Conservation (phyloP, 164 flowering plant species). For the Chimonanthus praecox region DNA sequence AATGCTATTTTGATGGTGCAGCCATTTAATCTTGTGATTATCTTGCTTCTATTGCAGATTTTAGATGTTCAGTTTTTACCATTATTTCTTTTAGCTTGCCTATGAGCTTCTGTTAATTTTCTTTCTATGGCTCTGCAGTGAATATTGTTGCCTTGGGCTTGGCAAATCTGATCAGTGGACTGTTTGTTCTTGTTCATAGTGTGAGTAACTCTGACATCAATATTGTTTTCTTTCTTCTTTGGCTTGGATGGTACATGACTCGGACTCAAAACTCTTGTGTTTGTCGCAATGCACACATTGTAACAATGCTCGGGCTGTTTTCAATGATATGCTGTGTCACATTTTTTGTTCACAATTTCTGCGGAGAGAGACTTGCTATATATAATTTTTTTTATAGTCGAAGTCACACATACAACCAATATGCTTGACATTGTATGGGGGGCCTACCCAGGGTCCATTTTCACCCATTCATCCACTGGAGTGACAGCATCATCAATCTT, state of each 20-base stretch:
- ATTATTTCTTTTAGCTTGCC: background rate
- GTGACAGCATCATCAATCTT: no score
- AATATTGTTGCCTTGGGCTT: conserved; percentile 48
- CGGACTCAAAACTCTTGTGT: background rate
- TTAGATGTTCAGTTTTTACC: no score
- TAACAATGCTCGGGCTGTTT: background rate
- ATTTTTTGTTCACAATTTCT: no score
- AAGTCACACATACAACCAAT: no score
- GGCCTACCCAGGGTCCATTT: no score
- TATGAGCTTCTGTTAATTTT: no score
- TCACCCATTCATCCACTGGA: no score
- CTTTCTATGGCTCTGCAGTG: background rate
- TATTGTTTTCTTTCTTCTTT: background rate
- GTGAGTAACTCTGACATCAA: conserved; percentile 40
- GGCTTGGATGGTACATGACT: background rate
- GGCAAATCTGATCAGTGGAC: conserved; percentile 76
- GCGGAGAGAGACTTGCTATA: background rate
- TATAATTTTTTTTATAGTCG: no score
- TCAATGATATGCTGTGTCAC: background rate
- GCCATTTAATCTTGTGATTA: no score
- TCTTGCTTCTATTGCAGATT: no score
- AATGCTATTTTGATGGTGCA: no score
- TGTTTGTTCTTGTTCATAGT: conserved; percentile 50
- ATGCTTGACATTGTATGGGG: no score
- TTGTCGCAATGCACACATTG: background rate